These are phyloP conservation scores for Stephania yunnanensis DNA, from an alignment of 164 flowering plant genomes.

Conservation along the genomic window DNA sequence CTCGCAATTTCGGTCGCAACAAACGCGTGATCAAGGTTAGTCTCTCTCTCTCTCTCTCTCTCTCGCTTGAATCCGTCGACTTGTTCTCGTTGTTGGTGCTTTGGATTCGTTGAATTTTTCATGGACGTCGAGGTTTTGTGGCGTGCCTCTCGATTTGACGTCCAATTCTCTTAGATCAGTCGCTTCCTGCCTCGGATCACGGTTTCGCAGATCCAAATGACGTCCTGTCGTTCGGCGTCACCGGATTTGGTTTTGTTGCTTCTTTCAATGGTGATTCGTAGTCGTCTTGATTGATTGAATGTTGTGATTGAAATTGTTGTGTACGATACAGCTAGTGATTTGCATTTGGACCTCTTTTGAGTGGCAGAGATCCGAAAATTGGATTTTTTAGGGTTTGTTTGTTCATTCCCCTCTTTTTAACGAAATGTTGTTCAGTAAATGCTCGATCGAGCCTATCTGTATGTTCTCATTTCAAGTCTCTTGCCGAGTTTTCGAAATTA, in stretches of 20 bases:
- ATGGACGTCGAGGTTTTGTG: background rate
- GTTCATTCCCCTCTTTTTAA: background rate
- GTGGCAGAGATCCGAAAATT: background rate
- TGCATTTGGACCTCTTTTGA: background rate
- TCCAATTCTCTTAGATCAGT: constrained; percentile 4
- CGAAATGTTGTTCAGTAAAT: background rate
- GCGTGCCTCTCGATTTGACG: background rate
- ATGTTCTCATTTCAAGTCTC: background rate
- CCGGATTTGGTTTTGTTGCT: constrained; percentile 1
- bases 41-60: background rate
- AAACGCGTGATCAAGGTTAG: background rate
- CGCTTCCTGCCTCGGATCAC: background rate
- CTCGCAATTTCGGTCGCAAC: background rate
- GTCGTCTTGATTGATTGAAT: background rate
- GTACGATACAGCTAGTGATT: background rate
- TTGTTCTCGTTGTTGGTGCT: background rate
- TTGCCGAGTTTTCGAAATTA: no score
- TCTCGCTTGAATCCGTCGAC: background rate
- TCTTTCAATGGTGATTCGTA: background rate
- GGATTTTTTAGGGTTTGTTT: background rate
- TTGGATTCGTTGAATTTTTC: background rate
- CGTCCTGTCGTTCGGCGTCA: background rate
- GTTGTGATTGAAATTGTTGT: background rate
- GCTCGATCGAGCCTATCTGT: background rate
- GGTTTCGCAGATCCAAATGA: constrained; percentile 3